These are phyloP conservation scores for Cercospora sp. DNA, from an alignment of 2,329 filamentous ascomycete species.

Conservation along the genomic window DNA sequence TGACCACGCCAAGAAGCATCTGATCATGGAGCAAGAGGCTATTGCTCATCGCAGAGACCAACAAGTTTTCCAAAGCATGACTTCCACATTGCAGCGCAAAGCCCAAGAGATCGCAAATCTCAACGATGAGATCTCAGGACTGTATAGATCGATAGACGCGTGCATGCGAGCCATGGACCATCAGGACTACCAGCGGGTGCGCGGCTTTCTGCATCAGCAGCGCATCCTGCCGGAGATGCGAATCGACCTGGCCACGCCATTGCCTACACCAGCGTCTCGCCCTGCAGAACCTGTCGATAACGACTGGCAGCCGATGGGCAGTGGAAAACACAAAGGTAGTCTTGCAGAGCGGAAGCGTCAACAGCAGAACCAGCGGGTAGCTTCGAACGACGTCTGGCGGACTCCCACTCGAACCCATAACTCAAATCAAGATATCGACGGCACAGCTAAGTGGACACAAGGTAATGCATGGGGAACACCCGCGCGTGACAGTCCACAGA, in stretches of 20 bases:
- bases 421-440: slow-evolving; percentile 16
- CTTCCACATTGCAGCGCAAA: slow-evolving; percentile 15
- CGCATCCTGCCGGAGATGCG: slow-evolving; percentile 18
- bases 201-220: slow-evolving; percentile 12
- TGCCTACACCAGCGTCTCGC: slow-evolving; percentile 7
- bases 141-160: slow-evolving; percentile 17
- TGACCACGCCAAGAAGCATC: slow-evolving; percentile 16
- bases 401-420: background rate
- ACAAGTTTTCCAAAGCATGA: slow-evolving; percentile 18
- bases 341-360: slow-evolving; percentile 15
- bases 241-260: slow-evolving; percentile 11
- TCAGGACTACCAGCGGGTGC: slow-evolving; percentile 12
- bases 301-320: slow-evolving; percentile 18
- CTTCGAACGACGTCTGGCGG: background rate
- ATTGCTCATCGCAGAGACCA: slow-evolving; percentile 15
- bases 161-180: slow-evolving; percentile 18
- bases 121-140: slow-evolving; percentile 13
- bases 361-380: slow-evolving; percentile 6
- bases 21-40: slow-evolving; percentile 22
- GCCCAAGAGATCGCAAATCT: slow-evolving; percentile 13
- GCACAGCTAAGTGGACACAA: slow-evolving; percentile 13
- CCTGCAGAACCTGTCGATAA: slow-evolving; percentile 1
- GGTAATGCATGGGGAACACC: slow-evolving; percentile 2
- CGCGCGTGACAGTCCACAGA: background rate
- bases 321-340: background rate